Conservation (phyloP, 306 rosid genomes). For the Arachis hypogaea region DNA sequence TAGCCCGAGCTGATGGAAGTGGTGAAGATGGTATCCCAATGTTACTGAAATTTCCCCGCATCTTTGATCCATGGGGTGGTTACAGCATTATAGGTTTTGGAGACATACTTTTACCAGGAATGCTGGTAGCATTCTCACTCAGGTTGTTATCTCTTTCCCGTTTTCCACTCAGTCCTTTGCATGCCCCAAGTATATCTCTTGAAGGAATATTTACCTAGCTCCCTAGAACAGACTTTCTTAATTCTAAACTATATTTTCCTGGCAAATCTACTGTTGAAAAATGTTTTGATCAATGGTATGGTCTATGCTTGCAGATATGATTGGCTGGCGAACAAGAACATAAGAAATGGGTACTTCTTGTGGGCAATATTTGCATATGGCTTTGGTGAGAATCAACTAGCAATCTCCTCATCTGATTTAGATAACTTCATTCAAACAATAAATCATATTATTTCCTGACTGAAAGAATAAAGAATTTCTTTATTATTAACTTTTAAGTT, state of each 20-base stretch:
- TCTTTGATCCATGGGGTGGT: constrained; percentile 98
- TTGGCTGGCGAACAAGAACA: constrained; percentile 81
- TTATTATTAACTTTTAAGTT: constrained; percentile 21
- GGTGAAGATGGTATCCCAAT: constrained; percentile 98
- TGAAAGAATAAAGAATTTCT: not conserved
- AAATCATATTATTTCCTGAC: constrained; percentile 5
- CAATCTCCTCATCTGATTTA: constrained; percentile 16
- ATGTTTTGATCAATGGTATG: constrained; percentile 17
- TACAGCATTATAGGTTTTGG: constrained; percentile 97
- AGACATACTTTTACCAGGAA: constrained; percentile 93
- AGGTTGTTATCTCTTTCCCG: constrained; percentile 56
- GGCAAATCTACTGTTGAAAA: constrained; percentile 16
- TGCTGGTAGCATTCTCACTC: constrained; percentile 87
- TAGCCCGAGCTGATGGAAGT: constrained; percentile 88
- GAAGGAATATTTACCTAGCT: not conserved
- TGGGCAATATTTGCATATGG: constrained; percentile 97
- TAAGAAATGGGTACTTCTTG: constrained; percentile 83
- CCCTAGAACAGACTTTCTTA: not conserved
- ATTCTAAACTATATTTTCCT: constrained; percentile 14
- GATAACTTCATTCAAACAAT: not conserved
- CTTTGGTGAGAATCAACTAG: constrained; percentile 64
- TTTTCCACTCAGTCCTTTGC: constrained; percentile 21
- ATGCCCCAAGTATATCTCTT: constrained; percentile 25
- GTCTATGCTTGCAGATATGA: constrained; percentile 65
- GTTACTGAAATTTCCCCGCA: constrained; percentile 91